These are phyloP conservation scores for Pseudocohnilembus persalinus DNA, from an alignment of 169 alveolate species.

Conservation along the genomic window DNA sequence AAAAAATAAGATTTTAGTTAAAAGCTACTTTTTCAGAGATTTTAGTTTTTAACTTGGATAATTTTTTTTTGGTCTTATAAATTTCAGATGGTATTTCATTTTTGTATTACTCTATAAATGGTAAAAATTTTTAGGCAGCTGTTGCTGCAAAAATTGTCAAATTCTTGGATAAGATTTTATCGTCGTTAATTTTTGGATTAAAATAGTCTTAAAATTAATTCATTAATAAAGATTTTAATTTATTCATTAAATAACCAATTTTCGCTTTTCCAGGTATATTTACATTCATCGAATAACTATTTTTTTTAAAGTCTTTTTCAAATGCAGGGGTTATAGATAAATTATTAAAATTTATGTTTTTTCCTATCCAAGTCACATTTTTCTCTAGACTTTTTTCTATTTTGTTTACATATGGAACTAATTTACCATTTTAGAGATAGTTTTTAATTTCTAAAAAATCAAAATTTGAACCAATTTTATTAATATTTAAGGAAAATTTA, in stretches of 20 bases:
- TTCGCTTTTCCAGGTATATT: neutral
- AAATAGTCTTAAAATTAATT: neutral
- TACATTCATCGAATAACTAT: neutral
- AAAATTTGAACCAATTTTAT: slow-evolving; percentile 9
- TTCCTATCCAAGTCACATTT: slow-evolving; percentile 12
- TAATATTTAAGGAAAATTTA: slow-evolving; percentile 3
- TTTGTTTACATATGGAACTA: no score
- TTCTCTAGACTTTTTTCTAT: neutral
- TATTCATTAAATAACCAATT: neutral
- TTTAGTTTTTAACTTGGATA: neutral
- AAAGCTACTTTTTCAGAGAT: neutral
- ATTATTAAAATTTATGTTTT: slow-evolving; percentile 1
- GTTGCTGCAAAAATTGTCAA: neutral
- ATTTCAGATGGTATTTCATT: neutral
- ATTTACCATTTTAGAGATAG: neutral
- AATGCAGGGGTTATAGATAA: neutral
- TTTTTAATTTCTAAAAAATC: neutral
- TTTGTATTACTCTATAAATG: neutral
- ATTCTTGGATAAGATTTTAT: neutral
- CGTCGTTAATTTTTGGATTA: neutral
- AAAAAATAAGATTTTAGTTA: no score
- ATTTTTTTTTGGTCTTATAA: neutral
- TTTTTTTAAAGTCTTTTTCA: neutral
- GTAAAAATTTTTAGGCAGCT: neutral
- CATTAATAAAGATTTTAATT: neutral